Base-by-base conservation (phyloP, 768 basidiomycete species). In the Termitomyces sp. region DNA sequence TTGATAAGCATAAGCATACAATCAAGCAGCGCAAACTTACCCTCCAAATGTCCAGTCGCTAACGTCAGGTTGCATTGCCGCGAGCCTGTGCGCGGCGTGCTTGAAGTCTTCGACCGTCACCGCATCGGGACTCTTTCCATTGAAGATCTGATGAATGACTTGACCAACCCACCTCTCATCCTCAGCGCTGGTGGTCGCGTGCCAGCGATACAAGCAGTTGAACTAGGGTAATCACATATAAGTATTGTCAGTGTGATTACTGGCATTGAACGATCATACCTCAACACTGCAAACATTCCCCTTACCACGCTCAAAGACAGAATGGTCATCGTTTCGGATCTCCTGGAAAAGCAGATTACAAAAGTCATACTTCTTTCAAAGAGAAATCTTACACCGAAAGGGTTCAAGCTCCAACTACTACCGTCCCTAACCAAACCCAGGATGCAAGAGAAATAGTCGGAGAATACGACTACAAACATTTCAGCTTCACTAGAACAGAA, bases 261-360 rank as follows among this genome's bases (percentile, higher is more conserved):
- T 36, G 8, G 9, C 7, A 30, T 20, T 6, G 9, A 4, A 13
- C 3, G 12, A 14, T 28, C n/a, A 5, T 60, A 88, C 88, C 78
- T 94, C 91, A 32, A 91, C 87, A 70, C 89, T 91, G 70, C 86
- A 87, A 14, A 83, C 81, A 66, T 94, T 93, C 2, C 92, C 91
- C 50, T 83, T 82, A 5, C 91, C 92, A 58, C 92, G 80, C 66
- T 90, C 88, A 46, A 92, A 89, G 10, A 86, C 65, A 5, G 81
- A 70, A 64, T 87, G 88, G 57, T 88, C 84, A 0, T 72, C 64
- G 1, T 75, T 71, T 30, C 90, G 77, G 3, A 92, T 80, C 80
- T 91, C 87, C 83, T 88, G 8, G 2, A 30, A 26, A 8, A 18
- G 1, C 18, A 20, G 26, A 22, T 36, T 46, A 2, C 26, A 35